Evolutionary conservation across 192 early-diverging fungal genomes (phyloP), one percentile per base, ranked within the genome.

Genomic region (Coemansia guatemalensis): DNA sequence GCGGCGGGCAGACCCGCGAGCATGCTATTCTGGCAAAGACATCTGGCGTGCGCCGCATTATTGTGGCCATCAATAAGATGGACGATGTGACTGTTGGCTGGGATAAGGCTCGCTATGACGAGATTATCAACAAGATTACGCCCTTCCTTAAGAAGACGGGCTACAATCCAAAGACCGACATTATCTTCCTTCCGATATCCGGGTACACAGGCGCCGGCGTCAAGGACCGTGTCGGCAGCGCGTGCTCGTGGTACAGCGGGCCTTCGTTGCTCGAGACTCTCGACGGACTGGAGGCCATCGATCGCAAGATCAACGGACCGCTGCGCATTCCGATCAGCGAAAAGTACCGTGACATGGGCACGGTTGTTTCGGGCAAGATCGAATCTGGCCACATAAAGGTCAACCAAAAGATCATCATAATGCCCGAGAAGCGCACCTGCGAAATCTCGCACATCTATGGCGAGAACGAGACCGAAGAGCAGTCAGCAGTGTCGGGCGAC

Each of bases 11-110:
- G 82, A 99, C 96, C 5, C 92, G 94, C 67, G 97, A 99, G 83
- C 97, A 99, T 76, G 94, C 95, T 23, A 83, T 96, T 79, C 73
- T 99, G 72, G 95, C 91, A 60, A 98, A 97, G 86, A 97, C 95
- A 21, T 88, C 90, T n/a, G 96, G 97, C 53, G 92, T 99, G 62
- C 94, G 93, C 82, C 87, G 89, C 48, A 68, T 99, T 56, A 84
- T 99, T 54, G 85, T 97, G 56, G 97, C 90, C 32, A 88, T 99
- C 78, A 99, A 99, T 88, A 99, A 99, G 88, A 99, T 99, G 97
- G 97, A 99, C 69, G 97, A 99, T 67, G 85, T 90, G 17, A 99
- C 97, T 8, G 97, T 99, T 39, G 57, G 75, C 50, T 99, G 96
- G 96, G 82, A 87, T 71, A 90, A 97, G 86, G 90, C 82, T 56